Evolutionary conservation across 257 asterid species (phyloP), one percentile per base, ranked within the genome.

Genomic region (Cruciata laevipes): DNA sequence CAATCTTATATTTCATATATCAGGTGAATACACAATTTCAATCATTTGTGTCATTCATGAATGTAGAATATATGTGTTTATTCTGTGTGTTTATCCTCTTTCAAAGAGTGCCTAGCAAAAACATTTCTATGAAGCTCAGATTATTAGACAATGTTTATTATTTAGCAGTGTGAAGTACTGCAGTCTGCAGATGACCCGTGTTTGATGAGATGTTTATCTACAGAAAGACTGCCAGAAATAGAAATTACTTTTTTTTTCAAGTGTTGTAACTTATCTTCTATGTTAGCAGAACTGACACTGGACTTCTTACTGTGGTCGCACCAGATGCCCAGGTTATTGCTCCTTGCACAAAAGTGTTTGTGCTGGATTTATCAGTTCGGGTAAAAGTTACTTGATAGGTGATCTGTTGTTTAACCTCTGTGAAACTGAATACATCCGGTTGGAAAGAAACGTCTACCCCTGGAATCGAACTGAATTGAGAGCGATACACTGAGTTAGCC

Each of bases 281-380:
- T 74, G 21, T 42, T 38, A 74, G 20, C 65, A 37, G 21, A n/a
- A n/a, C 60, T 53, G 60, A 53, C 30, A 53, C 20, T 20, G 60
- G 60, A 21, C 60, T 53, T 53, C 60, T 53, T 18, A 53, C 60
- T 5, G 3, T 21, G 27, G 24, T n/a, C 11, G 24, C 14, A 53
- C 60, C 27, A 53, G 60, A 53, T n/a, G 20, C 60, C 60, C 60
- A 53, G 13, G 12, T 53, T 18, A 53, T 53, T 53, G 60, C 60
- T 21, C 60, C 60, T 53, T 53, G 60, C 30, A 53, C 60, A 20
- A n/a, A n/a, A 53, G 27, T 53, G 60, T 53, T 53, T 53, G 27
- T 21, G 60, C 24, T 53, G 60, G 60, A 53, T 21, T 17, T 53
- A n/a, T 53, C 60, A n/a, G 60, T 18, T 20, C 60, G 27, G 60